These are phyloP conservation scores for Houttuynia cordata DNA, from an alignment of 164 flowering plant species.

Conservation along the genomic window DNA sequence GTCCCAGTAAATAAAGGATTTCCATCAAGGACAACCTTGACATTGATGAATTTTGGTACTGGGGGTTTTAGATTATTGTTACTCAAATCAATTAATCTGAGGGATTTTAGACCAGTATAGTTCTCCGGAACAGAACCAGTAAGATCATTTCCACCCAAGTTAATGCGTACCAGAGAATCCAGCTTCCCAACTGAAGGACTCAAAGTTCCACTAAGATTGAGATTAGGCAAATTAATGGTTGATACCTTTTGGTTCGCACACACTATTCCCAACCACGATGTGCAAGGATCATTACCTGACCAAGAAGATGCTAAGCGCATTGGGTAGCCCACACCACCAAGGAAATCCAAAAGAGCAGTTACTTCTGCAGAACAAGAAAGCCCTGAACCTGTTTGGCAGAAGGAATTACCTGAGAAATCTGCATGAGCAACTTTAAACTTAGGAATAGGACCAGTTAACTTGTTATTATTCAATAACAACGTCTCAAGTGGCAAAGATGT, in stretches of 20 bases:
- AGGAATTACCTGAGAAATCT: conserved; percentile 26
- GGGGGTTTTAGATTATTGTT: conserved; percentile 61
- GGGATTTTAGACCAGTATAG: conserved; percentile 32
- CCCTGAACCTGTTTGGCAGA: conserved; percentile 48
- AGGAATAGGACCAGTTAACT: conserved; percentile 53
- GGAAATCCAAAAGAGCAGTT: conserved; percentile 51
- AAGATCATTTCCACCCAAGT: conserved; percentile 37
- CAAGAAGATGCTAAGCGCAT: conserved; percentile 36
- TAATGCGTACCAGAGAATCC: conserved; percentile 35
- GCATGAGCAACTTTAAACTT: conserved; percentile 24
- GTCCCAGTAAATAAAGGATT: conserved; percentile 29
- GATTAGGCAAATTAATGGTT: conserved; percentile 39
- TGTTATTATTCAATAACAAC: conserved; percentile 46
- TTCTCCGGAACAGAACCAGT: conserved; percentile 36
- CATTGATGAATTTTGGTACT: conserved; percentile 39
- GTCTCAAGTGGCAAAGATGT: conserved; percentile 26
- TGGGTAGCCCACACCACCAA: conserved; percentile 44
- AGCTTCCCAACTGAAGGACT: conserved; percentile 57
- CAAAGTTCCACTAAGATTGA: conserved; percentile 49
- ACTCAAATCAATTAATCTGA: conserved; percentile 45
- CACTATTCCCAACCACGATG: conserved; percentile 51
- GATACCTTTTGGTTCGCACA: conserved; percentile 35
- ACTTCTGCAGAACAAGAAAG: conserved; percentile 49
- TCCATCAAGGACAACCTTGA: conserved; percentile 29
- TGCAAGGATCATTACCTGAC: conserved; percentile 75